phyloP scores from a whole-genome alignment of 768 basidiomycete genomes.

The Lactarius hengduanensis region DNA sequence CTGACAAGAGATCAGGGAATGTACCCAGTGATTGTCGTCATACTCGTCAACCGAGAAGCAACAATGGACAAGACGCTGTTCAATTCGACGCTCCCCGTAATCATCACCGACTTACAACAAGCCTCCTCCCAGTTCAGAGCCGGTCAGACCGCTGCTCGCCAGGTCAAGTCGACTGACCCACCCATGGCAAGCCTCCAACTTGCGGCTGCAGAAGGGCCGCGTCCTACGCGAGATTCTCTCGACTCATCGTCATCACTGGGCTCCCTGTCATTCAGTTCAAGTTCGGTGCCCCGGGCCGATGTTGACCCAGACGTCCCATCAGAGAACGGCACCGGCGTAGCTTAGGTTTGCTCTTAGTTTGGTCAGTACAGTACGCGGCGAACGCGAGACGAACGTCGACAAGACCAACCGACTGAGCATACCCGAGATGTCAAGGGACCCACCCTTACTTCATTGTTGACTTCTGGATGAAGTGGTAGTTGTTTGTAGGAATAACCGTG shows the following conservation, averaged over 20 bases:
- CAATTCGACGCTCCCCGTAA: neutral
- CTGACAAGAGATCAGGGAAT: neutral
- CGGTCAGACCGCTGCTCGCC: neutral
- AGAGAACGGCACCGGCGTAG: neutral
- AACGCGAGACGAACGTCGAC: neutral
- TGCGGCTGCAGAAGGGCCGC: neutral
- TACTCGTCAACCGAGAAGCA: neutral
- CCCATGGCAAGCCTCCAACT: neutral
- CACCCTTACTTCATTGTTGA: neutral
- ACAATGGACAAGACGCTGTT: neutral
- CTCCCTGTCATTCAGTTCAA: neutral
- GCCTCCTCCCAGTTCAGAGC: neutral
- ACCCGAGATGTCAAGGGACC: neutral
- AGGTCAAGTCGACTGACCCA: neutral
- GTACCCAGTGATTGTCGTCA: neutral
- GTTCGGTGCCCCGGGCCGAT: neutral
- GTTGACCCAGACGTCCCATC: neutral
- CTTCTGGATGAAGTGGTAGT: too few relatives aligned
- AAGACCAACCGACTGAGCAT: neutral
- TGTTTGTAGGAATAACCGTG: too few relatives aligned
- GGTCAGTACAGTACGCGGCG: neutral
- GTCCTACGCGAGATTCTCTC: neutral
- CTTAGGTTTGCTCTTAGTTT: neutral
- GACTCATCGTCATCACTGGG: neutral
- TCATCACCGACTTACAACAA: neutral